Percentiles rank a stretch among this genome's conserved stretches.
These are phyloP conservation scores for Tylopilus balloui DNA, from an alignment of 768 basidiomycete species.

Conservation along the genomic window DNA sequence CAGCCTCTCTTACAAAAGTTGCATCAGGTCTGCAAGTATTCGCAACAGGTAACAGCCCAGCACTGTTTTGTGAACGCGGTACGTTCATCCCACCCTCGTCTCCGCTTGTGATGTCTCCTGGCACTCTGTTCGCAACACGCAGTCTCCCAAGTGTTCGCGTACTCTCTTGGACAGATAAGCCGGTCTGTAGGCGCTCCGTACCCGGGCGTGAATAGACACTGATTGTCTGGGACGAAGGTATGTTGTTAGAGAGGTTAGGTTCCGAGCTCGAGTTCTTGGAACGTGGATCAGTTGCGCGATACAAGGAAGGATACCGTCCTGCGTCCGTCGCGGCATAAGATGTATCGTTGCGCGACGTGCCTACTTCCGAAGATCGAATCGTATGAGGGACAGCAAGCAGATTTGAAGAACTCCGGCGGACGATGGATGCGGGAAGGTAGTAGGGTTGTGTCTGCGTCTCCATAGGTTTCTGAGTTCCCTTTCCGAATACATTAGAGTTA, in stretches of 20 bases:
- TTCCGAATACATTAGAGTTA: background rate
- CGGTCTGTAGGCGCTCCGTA: constrained; percentile 13
- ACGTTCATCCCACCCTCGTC: constrained; percentile 27
- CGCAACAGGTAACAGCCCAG: background rate
- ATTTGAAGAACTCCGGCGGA: constrained; percentile 13
- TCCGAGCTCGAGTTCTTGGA: constrained; percentile 8
- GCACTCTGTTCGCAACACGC: constrained; percentile 45
- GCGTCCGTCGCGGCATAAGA: background rate
- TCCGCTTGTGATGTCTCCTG: constrained; percentile 41
- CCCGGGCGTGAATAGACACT: constrained; percentile 8
- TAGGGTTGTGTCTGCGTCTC: constrained; percentile 21
- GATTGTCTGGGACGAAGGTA: constrained; percentile 8
- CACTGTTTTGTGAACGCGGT: background rate
- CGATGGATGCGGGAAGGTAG: constrained; percentile 23
- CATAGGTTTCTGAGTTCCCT: background rate
- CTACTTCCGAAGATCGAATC: constrained; percentile 1
- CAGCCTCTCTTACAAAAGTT: background rate
- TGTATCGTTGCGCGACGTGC: constrained; percentile 2
- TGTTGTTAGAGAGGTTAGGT: background rate
- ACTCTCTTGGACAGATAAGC: constrained; percentile 28
- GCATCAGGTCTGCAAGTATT: background rate
- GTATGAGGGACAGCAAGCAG: constrained; percentile 19
- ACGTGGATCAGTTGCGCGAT: background rate
- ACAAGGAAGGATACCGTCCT: background rate
- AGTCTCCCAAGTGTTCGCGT: constrained; percentile 40